These are phyloP conservation scores for Magnaporthiopsis poae DNA, from an alignment of 2,329 filamentous ascomycete species.

Conservation along the genomic window DNA sequence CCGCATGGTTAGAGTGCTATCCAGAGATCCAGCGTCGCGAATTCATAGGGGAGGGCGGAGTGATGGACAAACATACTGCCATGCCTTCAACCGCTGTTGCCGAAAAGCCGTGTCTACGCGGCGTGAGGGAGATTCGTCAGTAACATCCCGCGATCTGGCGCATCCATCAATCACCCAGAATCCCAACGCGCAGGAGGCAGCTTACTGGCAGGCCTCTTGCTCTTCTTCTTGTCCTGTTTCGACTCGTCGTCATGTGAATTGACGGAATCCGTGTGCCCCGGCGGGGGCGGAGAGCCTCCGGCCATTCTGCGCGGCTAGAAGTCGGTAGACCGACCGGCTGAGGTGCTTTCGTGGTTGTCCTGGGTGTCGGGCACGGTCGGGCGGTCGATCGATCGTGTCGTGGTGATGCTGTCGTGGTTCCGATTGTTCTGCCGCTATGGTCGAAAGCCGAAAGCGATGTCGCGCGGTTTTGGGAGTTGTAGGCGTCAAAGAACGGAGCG, in stretches of 20 bases:
- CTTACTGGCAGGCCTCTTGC: conserved; percentile 78
- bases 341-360: conserved; percentile 1
- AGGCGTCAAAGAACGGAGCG: not conserved
- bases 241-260: conserved; percentile 41
- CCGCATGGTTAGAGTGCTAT: conserved; percentile 11
- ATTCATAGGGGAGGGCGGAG: conserved; percentile 18
- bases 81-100: conserved; percentile 94
- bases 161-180: conserved; percentile 3
- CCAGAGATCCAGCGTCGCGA: conserved; percentile 8
- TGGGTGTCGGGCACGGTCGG: not conserved
- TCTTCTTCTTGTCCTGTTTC: conserved; percentile 61
- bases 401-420: not conserved
- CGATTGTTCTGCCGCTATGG: not conserved
- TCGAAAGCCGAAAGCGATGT: not conserved
- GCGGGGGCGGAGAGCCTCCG: conserved; percentile 31
- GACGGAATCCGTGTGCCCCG: conserved; percentile 43
- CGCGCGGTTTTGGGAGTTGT: not conserved
- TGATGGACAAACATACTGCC: conserved; percentile 62
- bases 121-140: not conserved
- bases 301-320: conserved; percentile 28
- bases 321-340: conserved; percentile 11
- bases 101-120: conserved; percentile 80
- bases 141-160: conserved; percentile 1
- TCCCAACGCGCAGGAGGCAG: conserved; percentile 16
- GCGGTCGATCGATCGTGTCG: not conserved